These are phyloP conservation scores for Tolypocladium album DNA, from an alignment of 2,329 filamentous ascomycete species.

Conservation along the genomic window DNA sequence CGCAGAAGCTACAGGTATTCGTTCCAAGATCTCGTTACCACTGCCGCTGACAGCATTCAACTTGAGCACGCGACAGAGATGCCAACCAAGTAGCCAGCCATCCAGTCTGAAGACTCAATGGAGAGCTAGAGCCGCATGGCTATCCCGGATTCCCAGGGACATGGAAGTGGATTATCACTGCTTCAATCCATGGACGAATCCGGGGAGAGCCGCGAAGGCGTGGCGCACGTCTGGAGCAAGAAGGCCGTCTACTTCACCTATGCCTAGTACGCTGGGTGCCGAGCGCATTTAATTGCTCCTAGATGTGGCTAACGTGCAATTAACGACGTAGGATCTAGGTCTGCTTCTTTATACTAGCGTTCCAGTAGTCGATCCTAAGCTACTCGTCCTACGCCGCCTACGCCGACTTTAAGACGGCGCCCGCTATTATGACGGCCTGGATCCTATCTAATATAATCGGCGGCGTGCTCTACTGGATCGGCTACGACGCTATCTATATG, in stretches of 20 bases:
- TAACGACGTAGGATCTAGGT: conserved; percentile 37
- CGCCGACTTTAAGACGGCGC: conserved; percentile 36
- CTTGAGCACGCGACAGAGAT: background rate
- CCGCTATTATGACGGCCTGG: conserved; percentile 36
- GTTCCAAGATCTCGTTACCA: background rate
- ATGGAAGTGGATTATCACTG: too few relatives aligned
- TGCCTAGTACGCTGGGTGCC: too few relatives aligned
- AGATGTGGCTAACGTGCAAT: too few relatives aligned
- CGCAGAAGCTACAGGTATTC: background rate
- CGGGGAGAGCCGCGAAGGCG: too few relatives aligned
- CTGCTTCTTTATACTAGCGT: conserved; percentile 35
- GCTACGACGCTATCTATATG: conserved; percentile 47
- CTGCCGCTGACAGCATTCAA: background rate
- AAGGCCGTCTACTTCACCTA: conserved; percentile 27
- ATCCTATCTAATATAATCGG: conserved; percentile 41
- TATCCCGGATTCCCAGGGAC: background rate
- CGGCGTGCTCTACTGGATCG: conserved; percentile 54
- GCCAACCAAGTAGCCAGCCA: background rate
- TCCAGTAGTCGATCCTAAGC: conserved; percentile 25
- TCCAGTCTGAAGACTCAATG: background rate
- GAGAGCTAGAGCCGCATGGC: background rate
- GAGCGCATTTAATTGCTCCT: too few relatives aligned
- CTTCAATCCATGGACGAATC: too few relatives aligned
- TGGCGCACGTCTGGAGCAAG: conserved; percentile 27
- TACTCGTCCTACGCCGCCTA: conserved; percentile 34